Percentiles rank a stretch among this genome's conserved stretches.
phyloP scores from a whole-genome alignment of 306 rosid species.

The Prunus davidiana region DNA sequence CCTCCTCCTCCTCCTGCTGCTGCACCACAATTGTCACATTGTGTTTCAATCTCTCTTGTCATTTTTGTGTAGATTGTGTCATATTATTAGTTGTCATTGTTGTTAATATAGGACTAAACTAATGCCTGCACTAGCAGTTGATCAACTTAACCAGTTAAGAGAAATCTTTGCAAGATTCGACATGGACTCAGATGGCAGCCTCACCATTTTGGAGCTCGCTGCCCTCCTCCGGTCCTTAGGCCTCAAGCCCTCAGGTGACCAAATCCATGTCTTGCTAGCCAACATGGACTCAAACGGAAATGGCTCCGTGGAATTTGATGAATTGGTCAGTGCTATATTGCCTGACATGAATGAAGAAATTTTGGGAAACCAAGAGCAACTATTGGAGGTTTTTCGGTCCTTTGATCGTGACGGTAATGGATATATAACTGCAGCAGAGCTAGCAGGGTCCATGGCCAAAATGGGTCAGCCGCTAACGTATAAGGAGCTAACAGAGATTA shows the following conservation, averaged over 20 bases:
- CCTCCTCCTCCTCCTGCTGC: neutral
- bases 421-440: constrained; percentile 63
- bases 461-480: constrained; percentile 82
- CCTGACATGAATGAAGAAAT: constrained; percentile 56
- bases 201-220: constrained; percentile 75
- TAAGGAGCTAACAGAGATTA: constrained; percentile 77
- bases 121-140: constrained; percentile 45
- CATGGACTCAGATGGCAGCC: constrained; percentile 85
- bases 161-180: constrained; percentile 68
- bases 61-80: neutral
- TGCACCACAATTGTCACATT: neutral
- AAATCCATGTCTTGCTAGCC: constrained; percentile 48
- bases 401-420: constrained; percentile 86
- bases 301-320: constrained; percentile 79
- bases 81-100: neutral
- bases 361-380: constrained; percentile 53
- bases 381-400: constrained; percentile 55
- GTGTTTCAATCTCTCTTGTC: neutral
- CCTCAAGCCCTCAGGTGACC: constrained; percentile 67
- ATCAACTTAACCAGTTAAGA: constrained; percentile 50
- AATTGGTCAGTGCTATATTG: constrained; percentile 51
- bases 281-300: constrained; percentile 72
- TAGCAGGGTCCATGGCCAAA: constrained; percentile 82
- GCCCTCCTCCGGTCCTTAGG: constrained; percentile 79
- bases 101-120: neutral